Conservation (phyloP, 2,329 filamentous ascomycete species). For the Mycocentrospora acerina region DNA sequence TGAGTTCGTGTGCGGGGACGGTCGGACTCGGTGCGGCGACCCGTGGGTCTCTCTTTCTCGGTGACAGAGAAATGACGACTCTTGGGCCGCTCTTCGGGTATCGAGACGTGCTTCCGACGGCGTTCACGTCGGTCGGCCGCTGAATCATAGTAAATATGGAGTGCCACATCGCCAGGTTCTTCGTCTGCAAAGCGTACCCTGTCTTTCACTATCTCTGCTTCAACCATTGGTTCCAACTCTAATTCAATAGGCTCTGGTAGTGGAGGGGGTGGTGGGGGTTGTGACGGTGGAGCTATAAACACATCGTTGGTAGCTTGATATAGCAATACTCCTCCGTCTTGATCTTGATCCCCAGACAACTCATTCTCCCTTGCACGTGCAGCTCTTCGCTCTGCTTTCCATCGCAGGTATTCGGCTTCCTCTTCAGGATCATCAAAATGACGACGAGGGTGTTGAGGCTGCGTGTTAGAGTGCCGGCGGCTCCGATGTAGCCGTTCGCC, state of each 20-base stretch:
- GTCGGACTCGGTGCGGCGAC: conserved; percentile 31
- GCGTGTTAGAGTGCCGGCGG: conserved; percentile 28
- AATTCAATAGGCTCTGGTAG: conserved; percentile 24
- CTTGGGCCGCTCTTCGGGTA: conserved; percentile 32
- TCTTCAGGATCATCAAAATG: conserved; percentile 32
- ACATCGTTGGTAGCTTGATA: conserved; percentile 16
- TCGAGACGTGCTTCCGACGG: conserved; percentile 26
- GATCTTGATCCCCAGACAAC: conserved; percentile 27
- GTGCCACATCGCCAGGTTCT: conserved; percentile 29
- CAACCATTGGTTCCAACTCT: conserved; percentile 12
- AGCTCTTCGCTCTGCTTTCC: conserved; percentile 33
- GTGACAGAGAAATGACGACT: conserved; percentile 33
- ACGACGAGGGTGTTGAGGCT: conserved; percentile 21
- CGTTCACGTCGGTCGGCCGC: conserved; percentile 32
- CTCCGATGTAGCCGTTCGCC: conserved; percentile 33
- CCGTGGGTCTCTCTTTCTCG: conserved; percentile 33
- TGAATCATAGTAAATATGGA: conserved; percentile 29
- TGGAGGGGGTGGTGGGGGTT: too few species aligned
- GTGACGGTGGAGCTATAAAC: too few species aligned
- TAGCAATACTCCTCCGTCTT: conserved; percentile 27
- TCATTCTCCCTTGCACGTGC: conserved; percentile 26
- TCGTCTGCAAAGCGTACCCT: conserved; percentile 21
- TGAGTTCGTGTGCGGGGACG: conserved; percentile 24
- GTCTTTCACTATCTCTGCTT: conserved; percentile 8
- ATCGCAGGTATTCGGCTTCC: conserved; percentile 34